Evolutionary conservation across 495 filamentous ascomycete genomes (phyloP), one percentile per base, ranked within the genome.

Genomic region (Aspergillus campestris): DNA sequence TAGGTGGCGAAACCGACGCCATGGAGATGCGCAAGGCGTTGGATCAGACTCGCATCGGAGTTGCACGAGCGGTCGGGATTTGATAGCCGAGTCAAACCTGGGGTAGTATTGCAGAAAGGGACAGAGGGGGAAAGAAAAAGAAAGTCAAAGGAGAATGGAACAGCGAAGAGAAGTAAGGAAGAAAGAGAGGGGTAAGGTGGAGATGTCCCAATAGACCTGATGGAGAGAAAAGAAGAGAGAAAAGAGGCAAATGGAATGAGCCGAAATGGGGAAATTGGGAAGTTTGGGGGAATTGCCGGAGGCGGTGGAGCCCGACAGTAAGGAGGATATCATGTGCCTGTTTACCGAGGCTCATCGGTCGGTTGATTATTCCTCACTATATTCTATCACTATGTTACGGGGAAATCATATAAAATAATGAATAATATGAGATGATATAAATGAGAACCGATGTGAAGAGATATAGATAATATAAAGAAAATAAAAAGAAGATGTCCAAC

Each of bases 1-100:
- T 97, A 31, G 91, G 91, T 55, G 91, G 91, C 67, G 90, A 91
- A 52, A 80, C 78, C 72, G 70, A 66, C 60, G 70, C 70, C 70
- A 73, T 73, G 51, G 48, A 44, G 42, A 53, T 56, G 44, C 40
- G 51, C 45, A 44, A 39, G 55, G 34, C 50, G 57, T 49, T 44
- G 61, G 55, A 60, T 41, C 50, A 59, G 53, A 42, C 48, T 62
- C 41, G 63, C 65, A 70, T 71, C 49, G 52, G 59, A 57, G 35
- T 49, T 29, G 36, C 48, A 18, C 40, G 37, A 32, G 45, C 38
- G 39, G 32, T 10, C 32, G 9, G 5, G 30, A 42, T 28, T 15
- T 11, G 45, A 40, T 24, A 24, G 18, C 18, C 18, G 18, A 24
- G 18, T 24, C 18, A 24, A 24, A 24, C 4, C 18, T 4, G 18